A percentile compares a stretch with the other conserved stretches of the same genome.
Conservation (phyloP, 257 asterid species). For the Solanum pennellii region DNA sequence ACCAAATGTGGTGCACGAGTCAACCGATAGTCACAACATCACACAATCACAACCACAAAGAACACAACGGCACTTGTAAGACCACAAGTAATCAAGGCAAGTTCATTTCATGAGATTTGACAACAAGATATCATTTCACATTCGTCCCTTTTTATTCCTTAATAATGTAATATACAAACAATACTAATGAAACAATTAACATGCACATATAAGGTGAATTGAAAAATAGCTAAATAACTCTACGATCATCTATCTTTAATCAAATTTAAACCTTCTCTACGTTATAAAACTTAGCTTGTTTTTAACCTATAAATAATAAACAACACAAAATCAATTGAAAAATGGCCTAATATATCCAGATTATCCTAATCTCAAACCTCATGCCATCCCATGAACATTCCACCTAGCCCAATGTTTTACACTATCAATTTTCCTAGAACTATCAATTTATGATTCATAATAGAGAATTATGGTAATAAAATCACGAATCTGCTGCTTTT, state of each 20-base stretch:
- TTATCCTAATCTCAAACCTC: not conserved
- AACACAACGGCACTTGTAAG: not conserved
- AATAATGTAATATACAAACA: not conserved
- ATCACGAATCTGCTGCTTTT: too few species aligned
- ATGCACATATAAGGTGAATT: not conserved
- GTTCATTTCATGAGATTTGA: not conserved
- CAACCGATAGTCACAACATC: not conserved
- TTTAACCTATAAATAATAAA: too few species aligned
- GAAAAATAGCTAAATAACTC: not conserved
- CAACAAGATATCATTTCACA: not conserved
- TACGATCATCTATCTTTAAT: not conserved
- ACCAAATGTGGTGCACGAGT: not conserved
- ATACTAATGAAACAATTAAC: not conserved
- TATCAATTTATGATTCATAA: too few species aligned
- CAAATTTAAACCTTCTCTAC: not conserved
- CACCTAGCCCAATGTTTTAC: too few species aligned
- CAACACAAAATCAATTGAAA: too few species aligned
- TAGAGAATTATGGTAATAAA: too few species aligned
- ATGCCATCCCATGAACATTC: not conserved
- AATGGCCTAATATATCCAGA: not conserved
- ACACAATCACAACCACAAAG: not conserved
- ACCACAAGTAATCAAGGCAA: not conserved
- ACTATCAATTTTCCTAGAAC: too few species aligned
- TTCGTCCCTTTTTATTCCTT: not conserved
- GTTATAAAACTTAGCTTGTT: not conserved